Evolutionary conservation across 2,329 filamentous ascomycete genomes (phyloP), one percentile per base, ranked within the genome.

Genomic region (Didymella glomerata): DNA sequence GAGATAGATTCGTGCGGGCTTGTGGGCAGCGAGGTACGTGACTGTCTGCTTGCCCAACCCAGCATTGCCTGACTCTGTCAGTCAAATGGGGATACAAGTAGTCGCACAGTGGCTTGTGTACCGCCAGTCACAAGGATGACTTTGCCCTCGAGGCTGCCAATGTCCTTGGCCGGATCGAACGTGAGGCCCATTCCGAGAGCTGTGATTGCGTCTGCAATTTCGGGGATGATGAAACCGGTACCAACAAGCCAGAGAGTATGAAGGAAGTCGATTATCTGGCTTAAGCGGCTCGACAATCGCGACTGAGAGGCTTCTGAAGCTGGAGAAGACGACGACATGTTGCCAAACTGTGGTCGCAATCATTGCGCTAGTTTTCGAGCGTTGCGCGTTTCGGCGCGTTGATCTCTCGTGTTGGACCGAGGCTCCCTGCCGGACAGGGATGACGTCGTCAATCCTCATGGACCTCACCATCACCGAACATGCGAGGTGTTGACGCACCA

Each of bases 1-100:
- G 62, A 85, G 76, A 68, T 80, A 83, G 64, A 85, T 81, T 8
- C 76, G 70, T 7, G 69, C 45, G 10, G 82, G 81, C 5, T 76
- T 74, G 66, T 83, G 80, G 5, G 75, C 72, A 25, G 79, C 75
- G 28, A 83, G 76, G 42, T 79, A 77, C 38, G 74, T 68, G 36
- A 83, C 71, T 25, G 79, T 78, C 66, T 80, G 77, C 55, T 79
- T 79, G 48, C 82, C 82, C 9, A 84, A 72, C 14, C 82, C 82
- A 9, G 74, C 68, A 53, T 81, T 84, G 54, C 80, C 79, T 78
- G 61, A 54, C 3, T 24, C 11, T 25, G 18, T 14, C 16, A 42
- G 18, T 16, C n/a, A 7, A 28, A 11, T 28, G 18, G 8, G 24
- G n/a, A 9, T 40, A 22, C 16, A 20, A 2, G 27, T 24, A 13